These are phyloP conservation scores for Stenocarpella maydis DNA, from an alignment of 2,329 filamentous ascomycete genomes.

Conservation along the genomic window DNA sequence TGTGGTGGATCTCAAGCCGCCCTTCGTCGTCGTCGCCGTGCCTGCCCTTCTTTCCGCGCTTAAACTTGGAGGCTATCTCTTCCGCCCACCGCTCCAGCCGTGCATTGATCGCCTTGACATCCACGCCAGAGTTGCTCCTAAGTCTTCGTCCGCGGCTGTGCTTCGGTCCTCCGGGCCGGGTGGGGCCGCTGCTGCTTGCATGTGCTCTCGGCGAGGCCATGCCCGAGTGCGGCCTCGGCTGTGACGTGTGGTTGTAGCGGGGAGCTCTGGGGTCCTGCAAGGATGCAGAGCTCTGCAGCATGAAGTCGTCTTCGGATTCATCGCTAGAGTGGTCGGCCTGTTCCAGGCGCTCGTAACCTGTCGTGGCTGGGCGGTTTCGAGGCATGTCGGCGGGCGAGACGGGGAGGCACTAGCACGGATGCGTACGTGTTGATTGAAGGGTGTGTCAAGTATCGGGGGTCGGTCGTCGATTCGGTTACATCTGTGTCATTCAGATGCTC, in stretches of 20 bases:
- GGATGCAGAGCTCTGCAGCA: conserved; percentile 62
- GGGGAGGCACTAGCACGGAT: not conserved
- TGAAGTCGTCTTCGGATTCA: conserved; percentile 72
- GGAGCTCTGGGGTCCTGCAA: conserved; percentile 66
- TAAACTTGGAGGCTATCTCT: conserved; percentile 97
- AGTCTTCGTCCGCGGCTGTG: conserved; percentile 56
- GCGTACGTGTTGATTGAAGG: not conserved
- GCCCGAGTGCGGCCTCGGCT: conserved; percentile 67
- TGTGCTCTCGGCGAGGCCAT: conserved; percentile 64
- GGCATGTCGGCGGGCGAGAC: conserved; percentile 60
- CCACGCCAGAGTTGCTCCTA: conserved; percentile 85
- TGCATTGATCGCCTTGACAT: conserved; percentile 98
- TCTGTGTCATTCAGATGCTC: conserved; percentile 5
- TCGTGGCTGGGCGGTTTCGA: conserved; percentile 73
- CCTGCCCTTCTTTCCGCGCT: conserved; percentile 75
- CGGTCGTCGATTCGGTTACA: not conserved
- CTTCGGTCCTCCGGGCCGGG: conserved; percentile 44
- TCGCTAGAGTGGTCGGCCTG: conserved; percentile 81
- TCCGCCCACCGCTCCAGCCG: conserved; percentile 95
- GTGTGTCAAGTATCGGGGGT: not conserved
- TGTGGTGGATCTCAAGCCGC: conserved; percentile 93
- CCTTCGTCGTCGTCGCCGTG: conserved; percentile 74
- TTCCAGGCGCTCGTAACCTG: conserved; percentile 84
- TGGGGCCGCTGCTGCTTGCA: conserved; percentile 46
- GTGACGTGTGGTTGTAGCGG: conserved; percentile 70